Conservation (phyloP, 371 early-diverging fungal species). For the Dentiscutata heterogama region DNA sequence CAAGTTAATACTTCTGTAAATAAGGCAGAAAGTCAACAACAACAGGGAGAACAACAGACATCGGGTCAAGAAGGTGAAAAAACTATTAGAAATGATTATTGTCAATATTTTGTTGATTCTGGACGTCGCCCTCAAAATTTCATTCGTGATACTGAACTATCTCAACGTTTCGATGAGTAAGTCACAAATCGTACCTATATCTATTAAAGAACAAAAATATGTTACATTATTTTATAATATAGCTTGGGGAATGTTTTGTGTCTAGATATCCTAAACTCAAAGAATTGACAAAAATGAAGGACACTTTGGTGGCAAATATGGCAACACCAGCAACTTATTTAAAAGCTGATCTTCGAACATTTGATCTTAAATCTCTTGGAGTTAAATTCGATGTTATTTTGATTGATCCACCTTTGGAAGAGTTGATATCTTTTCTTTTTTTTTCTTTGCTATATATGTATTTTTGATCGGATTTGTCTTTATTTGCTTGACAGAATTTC, state of each 20-base stretch:
- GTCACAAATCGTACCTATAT: not conserved
- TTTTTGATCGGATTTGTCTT: not conserved
- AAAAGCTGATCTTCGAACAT: slow-evolving; percentile 55
- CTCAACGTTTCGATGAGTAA: slow-evolving; percentile 58
- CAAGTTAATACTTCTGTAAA: not conserved
- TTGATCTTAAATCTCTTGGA: slow-evolving; percentile 52
- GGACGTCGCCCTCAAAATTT: slow-evolving; percentile 62
- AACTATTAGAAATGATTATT: slow-evolving; percentile 59
- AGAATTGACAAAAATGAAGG: slow-evolving; percentile 55
- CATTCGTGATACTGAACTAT: slow-evolving; percentile 54
- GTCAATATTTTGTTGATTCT: slow-evolving; percentile 59
- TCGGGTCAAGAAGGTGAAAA: slow-evolving; percentile 10
- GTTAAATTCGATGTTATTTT: slow-evolving; percentile 60
- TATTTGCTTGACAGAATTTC: not conserved
- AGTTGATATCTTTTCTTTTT: slow-evolving; percentile 48
- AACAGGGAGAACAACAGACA: not conserved
- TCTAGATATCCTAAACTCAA: slow-evolving; percentile 57
- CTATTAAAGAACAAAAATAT: too few species aligned
- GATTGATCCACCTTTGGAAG: slow-evolving; percentile 62
- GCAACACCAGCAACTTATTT: slow-evolving; percentile 58
- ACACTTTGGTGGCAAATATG: slow-evolving; percentile 47
- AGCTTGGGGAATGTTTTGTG: not conserved
- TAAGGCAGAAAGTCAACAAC: not conserved
- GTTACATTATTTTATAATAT: not conserved
- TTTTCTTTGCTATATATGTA: not conserved